Conservation (phyloP, 352 stramenopile genomes). For the Elongisporangium anandrum region DNA sequence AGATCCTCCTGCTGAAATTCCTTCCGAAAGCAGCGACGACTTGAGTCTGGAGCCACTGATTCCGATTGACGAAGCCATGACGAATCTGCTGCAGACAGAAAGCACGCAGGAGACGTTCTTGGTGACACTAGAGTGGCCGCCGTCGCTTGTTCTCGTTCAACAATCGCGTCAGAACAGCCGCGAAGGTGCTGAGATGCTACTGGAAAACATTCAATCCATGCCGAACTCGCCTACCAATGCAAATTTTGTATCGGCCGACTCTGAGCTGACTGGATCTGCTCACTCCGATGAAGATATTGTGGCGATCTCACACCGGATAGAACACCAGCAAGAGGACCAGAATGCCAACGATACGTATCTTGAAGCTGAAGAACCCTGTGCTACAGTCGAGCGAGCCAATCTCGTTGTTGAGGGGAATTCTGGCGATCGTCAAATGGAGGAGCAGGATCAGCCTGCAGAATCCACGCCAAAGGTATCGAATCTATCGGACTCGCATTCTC, state of each 20-base stretch:
- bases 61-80: conserved; percentile 7
- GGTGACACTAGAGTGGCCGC: conserved; percentile 16
- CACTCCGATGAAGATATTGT: conserved; percentile 7
- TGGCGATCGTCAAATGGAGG: neutral
- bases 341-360: neutral
- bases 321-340: neutral
- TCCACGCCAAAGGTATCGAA: neutral
- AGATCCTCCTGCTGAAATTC: neutral
- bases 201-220: conserved; percentile 23
- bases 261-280: neutral
- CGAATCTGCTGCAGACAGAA: neutral
- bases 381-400: neutral
- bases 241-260: neutral
- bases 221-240: conserved; percentile 8
- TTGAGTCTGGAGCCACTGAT: neutral
- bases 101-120: neutral
- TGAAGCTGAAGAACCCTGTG: neutral
- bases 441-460: neutral
- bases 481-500: neutral
- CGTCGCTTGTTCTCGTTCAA: conserved; percentile 15
- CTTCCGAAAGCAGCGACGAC: neutral
- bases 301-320: neutral
- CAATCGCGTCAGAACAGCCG: conserved; percentile 7
- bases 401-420: neutral
- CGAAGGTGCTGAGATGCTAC: conserved; percentile 8